phyloP scores from a whole-genome alignment of 768 basidiomycete species.

The Clathrus columnatus region DNA sequence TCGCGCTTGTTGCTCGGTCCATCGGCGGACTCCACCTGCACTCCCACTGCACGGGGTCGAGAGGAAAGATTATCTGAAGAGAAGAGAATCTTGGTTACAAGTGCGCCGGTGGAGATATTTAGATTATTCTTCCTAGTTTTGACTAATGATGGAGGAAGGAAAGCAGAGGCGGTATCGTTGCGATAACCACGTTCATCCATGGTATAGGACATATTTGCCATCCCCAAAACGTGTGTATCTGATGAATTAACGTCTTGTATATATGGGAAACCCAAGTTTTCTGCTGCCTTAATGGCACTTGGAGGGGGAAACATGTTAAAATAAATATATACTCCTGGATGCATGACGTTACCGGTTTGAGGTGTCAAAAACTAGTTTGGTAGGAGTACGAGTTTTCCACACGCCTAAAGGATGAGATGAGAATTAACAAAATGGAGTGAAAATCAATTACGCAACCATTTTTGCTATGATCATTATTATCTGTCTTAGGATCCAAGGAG shows the following conservation, averaged over 20 bases:
- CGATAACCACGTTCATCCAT: neutral
- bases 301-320: no score
- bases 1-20: slow-evolving; percentile 12
- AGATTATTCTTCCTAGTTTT: neutral
- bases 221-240: neutral
- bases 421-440: neutral
- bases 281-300: neutral
- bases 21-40: no score
- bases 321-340: no score
- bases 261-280: neutral
- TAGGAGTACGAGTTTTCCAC: neutral
- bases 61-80: no score
- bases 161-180: neutral
- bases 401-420: neutral
- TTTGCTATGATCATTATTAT: neutral
- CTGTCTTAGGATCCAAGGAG: neutral
- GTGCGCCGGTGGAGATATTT: neutral
- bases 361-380: no score
- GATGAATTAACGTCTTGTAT: neutral
- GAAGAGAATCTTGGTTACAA: neutral
- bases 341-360: no score
- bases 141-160: neutral
- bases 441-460: neutral
- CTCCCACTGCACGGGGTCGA: no score
- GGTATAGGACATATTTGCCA: neutral